These are phyloP conservation scores for Tylopilus balloui DNA, from an alignment of 768 basidiomycete genomes.

Conservation along the genomic window DNA sequence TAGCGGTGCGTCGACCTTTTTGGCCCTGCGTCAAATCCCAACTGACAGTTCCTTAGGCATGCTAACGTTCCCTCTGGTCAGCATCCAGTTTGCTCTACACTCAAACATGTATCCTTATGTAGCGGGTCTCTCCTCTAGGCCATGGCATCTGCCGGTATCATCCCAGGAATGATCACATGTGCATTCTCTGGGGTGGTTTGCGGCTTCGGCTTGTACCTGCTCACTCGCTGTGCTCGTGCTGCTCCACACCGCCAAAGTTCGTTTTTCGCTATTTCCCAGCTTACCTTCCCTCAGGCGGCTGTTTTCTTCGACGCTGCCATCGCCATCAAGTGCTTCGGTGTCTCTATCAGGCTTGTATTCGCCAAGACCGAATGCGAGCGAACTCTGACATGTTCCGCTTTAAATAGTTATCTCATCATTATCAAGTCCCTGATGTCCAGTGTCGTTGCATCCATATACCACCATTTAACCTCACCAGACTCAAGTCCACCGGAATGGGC, in stretches of 20 bases:
- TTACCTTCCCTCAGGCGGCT: constrained; percentile 87
- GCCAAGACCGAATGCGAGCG: background rate
- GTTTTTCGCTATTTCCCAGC: constrained; percentile 75
- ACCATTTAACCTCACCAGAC: constrained; percentile 62
- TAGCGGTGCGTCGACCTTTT: constrained; percentile 52
- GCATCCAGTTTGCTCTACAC: constrained; percentile 9
- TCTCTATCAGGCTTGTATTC: constrained; percentile 72
- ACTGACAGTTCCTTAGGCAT: constrained; percentile 49
- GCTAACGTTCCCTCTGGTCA: constrained; percentile 82
- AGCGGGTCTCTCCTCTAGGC: constrained; percentile 45
- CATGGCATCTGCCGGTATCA: constrained; percentile 83
- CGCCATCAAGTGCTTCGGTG: constrained; percentile 95
- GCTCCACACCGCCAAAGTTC: constrained; percentile 73
- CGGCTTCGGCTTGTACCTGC: constrained; percentile 83
- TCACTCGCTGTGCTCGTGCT: constrained; percentile 76
- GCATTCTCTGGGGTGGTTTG: constrained; percentile 71
- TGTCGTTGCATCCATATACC: constrained; percentile 79
- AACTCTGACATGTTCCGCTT: background rate
- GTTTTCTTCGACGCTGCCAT: constrained; percentile 92
- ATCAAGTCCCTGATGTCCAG: constrained; percentile 92
- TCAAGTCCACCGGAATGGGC: constrained; percentile 73
- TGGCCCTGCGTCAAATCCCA: background rate
- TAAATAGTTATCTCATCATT: constrained; percentile 76
- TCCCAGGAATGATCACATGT: constrained; percentile 89
- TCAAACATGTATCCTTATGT: background rate